A percentile compares a stretch with the other conserved stretches of the same genome.
Conservation (phyloP, 164 flowering plant genomes). For the Sextonia rubra region DNA sequence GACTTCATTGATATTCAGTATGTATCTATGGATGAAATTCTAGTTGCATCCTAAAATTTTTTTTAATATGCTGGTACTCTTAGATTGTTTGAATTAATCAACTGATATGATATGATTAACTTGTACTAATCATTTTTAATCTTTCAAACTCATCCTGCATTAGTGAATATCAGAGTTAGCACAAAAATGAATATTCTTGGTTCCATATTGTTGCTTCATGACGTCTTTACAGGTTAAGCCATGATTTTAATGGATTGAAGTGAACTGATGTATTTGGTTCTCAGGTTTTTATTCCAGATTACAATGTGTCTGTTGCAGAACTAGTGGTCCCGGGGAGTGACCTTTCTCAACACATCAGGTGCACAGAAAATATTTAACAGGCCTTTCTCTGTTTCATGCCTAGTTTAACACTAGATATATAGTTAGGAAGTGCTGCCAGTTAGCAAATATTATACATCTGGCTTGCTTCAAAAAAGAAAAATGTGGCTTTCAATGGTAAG, state of each 20-base stretch:
- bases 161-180: background rate
- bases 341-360: conserved; percentile 57
- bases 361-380: too few species aligned
- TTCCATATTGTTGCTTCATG: background rate
- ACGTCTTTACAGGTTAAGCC: background rate
- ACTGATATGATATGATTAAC: background rate
- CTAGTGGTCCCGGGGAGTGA: conserved; percentile 53
- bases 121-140: background rate
- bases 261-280: background rate
- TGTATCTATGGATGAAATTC: background rate
- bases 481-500: too few species aligned
- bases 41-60: background rate
- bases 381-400: too few species aligned
- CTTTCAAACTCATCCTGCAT: background rate
- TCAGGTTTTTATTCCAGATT: conserved; percentile 55
- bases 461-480: too few species aligned
- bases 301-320: conserved; percentile 55
- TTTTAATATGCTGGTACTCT: background rate
- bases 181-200: background rate
- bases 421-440: too few species aligned
- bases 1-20: background rate
- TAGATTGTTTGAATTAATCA: too few species aligned
- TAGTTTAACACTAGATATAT: too few species aligned
- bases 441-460: too few species aligned
- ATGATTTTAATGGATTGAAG: background rate